phyloP scores from a whole-genome alignment of 371 early-diverging fungal genomes.

The Batrachochytrium dendrobatidis region DNA sequence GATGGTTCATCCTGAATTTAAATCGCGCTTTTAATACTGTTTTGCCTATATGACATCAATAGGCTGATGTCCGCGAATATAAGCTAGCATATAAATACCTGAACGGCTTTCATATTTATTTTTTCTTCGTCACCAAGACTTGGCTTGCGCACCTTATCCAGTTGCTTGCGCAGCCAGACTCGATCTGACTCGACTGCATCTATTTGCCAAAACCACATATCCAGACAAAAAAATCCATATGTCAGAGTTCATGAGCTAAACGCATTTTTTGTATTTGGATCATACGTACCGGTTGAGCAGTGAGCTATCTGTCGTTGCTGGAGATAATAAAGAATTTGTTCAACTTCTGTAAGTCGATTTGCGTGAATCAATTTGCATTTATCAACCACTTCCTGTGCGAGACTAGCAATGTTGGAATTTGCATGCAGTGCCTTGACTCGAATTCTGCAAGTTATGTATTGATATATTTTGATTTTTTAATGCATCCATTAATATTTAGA shows the following conservation, averaged over 20 bases:
- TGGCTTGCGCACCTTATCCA: slow-evolving; percentile 15
- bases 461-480: neutral
- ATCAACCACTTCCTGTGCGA: slow-evolving; percentile 40
- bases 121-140: neutral
- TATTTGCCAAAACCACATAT: too few relatives aligned
- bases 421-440: slow-evolving; percentile 26
- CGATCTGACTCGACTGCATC: slow-evolving; percentile 10
- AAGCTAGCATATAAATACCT: neutral
- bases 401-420: slow-evolving; percentile 21
- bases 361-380: slow-evolving; percentile 46
- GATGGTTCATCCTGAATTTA: slow-evolving; percentile 22
- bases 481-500: neutral
- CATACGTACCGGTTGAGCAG: neutral
- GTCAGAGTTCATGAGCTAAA: neutral
- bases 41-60: neutral
- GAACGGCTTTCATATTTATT: neutral
- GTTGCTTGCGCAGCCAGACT: slow-evolving; percentile 16
- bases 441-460: slow-evolving; percentile 16
- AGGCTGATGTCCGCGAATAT: neutral
- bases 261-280: neutral
- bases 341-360: slow-evolving; percentile 29
- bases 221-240: neutral
- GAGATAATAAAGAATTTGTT: slow-evolving; percentile 29
- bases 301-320: slow-evolving; percentile 21
- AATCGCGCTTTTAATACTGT: neutral